Evolutionary conservation across 768 basidiomycete genomes (phyloP).

Genomic region (Tulasnella sp.): DNA sequence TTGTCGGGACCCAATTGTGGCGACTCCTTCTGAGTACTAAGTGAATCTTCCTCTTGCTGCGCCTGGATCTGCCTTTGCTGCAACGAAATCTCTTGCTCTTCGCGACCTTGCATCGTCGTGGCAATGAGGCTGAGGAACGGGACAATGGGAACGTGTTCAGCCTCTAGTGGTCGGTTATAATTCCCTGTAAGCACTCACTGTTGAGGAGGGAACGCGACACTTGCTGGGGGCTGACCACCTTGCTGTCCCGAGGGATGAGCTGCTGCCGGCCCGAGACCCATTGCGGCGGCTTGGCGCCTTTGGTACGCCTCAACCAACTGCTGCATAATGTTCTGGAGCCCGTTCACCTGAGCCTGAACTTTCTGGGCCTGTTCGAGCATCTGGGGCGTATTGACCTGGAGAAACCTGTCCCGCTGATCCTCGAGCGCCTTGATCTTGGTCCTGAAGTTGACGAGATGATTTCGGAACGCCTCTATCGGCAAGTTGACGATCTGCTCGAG

Average conservation of each 20-base stretch:
- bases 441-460: neutral
- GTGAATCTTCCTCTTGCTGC: neutral
- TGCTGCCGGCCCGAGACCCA: neutral
- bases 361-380: neutral
- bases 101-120: neutral
- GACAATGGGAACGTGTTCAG: neutral
- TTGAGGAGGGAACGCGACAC: neutral
- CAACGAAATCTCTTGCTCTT: neutral
- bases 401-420: neutral
- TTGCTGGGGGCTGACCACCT: neutral
- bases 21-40: neutral
- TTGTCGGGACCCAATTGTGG: neutral
- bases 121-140: neutral
- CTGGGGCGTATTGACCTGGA: neutral
- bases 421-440: conserved; percentile 14
- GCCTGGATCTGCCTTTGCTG: neutral
- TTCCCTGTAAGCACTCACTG: neutral
- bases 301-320: neutral
- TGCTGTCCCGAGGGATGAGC: neutral
- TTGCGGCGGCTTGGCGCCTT: neutral
- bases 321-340: neutral
- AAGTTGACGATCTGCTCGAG: conserved; percentile 13
- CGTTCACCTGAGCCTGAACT: neutral
- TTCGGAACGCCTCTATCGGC: neutral
- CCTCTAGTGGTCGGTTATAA: neutral